Base-by-base conservation (phyloP, 31 red algal genomes). In the Endocladia muricata region DNA sequence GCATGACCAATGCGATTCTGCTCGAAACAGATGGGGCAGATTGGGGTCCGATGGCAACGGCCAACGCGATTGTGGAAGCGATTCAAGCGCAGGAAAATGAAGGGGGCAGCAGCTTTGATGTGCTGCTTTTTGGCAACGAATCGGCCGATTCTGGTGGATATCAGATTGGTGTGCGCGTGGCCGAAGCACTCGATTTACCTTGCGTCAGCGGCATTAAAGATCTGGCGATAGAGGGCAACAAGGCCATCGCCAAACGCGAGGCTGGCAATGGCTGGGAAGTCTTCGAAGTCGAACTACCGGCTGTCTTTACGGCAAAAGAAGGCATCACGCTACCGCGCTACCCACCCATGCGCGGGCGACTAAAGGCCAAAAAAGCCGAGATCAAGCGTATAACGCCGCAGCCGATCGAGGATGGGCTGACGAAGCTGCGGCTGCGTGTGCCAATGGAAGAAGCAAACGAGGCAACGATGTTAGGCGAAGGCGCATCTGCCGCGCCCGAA, bases 61-160 rank as follows among this genome's bases (percentile, higher is more conserved):
- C n/a, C n/a, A n/a, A 30, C 59, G 59, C 13, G 11, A n/a, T 26
- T 9, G 11, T 26, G 17, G 23, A 9, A 11, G 59, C 59, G 59
- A n/a, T 11, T 22, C 59, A 26, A 63, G 26, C 26, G 17, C n/a
- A 9, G 26, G 59, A 11, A 63, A 22, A 26, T 63, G 23, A 9
- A 9, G 26, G 8, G 8, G 59, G 9, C 26, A 9, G 28, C 9
- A 63, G 23, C 8, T 26, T 11, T n/a, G 59, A 63, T 26, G 26
- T 63, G 59, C 9, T 63, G 9, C 9, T 63, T n/a, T n/a, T 63
- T 9, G 59, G 59, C 13, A 63, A 63, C 13, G 13, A 63, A 63
- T 9, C 59, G 15, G 28, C 28, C 59, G 59, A 63, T 63, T 11
- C 13, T 26, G 26, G 28, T 63, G 13, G 23, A 26, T 11, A 9